Evolutionary conservation across 805 yeast genomes (phyloP), one percentile per base, ranked within the genome.

Genomic region (Saturnispora silvae): DNA sequence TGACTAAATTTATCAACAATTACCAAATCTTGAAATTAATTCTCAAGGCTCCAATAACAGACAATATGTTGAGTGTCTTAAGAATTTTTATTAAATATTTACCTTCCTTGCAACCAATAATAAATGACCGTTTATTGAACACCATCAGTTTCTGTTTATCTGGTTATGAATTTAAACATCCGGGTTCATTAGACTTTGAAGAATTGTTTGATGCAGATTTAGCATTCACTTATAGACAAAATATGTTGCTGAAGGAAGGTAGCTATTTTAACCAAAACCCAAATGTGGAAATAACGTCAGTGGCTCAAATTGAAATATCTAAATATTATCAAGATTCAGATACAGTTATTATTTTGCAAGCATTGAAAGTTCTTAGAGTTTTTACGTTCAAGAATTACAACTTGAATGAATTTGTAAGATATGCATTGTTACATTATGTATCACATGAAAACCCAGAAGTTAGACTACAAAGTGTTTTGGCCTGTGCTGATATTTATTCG

Each of bases 1-100:
- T 89, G 39, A 83, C 96, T 0, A 92, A 89, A 52, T 86, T 84
- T 53, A 61, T 92, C 38, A 87, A 85, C 45, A 71, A 79, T 43
- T 94, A 84, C 49, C 61, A 57, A 34, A 68, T 89, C 17, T 60
- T 89, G 35, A 87, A 81, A 46, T 67, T 82, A 59, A 71, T 89
- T 60, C 68, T 89, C 48, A 71, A 78, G 33, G 85, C 95, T 43
- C 82, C 95, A 0, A 67, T 89, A 37, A 80, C 85, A n/a, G 79
- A 75, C 45, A 79, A 81, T 44, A 76, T 89, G 76, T 78, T 84
- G 51, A 75, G 76, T 41, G 81, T 92, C 11, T 55, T 89, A 23
- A 68, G 72, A 41, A 72, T 75, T 2, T 67, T 89, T 19, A 77
- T 78, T 20, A 70, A 67, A 2, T 70, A 81, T 42, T 77, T 89